Conservation (phyloP, 106 monocot genomes). For the Acanthochlamys bracteata region DNA sequence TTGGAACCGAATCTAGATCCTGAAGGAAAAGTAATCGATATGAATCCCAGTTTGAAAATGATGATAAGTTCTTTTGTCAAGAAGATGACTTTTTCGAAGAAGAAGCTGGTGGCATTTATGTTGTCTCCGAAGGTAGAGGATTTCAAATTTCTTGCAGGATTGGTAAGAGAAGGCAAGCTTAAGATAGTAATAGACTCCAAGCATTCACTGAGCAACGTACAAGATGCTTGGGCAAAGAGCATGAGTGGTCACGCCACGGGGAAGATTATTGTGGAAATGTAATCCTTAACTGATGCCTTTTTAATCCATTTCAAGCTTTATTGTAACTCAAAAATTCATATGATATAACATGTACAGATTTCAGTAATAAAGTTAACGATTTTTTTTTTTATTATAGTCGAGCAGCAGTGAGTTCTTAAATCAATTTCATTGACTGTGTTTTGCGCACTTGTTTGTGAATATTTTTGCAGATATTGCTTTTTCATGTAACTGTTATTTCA, state of each 20-base stretch:
- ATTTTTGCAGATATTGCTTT: too few species aligned
- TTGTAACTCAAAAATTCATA: too few species aligned
- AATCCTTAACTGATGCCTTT: too few species aligned
- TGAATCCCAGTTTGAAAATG: background rate
- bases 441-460: too few species aligned
- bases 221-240: constrained; percentile 19
- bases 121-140: constrained; percentile 7
- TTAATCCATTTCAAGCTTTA: too few species aligned
- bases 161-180: constrained; percentile 22
- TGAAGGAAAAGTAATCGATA: constrained; percentile 11
- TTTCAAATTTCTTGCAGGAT: constrained; percentile 12
- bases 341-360: too few species aligned
- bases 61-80: background rate
- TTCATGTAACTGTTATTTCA: too few species aligned
- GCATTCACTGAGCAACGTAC: constrained; percentile 8
- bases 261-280: constrained; percentile 17
- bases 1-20: constrained; percentile 8
- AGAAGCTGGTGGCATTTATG: constrained; percentile 4
- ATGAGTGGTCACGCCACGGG: constrained; percentile 21
- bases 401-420: too few species aligned
- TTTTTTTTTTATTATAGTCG: too few species aligned
- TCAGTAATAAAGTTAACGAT: too few species aligned
- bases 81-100: constrained; percentile 24
- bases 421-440: too few species aligned
- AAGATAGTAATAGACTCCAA: constrained; percentile 18